Conservation (phyloP, 345 rosid genomes). For the Ceriops decandra region DNA sequence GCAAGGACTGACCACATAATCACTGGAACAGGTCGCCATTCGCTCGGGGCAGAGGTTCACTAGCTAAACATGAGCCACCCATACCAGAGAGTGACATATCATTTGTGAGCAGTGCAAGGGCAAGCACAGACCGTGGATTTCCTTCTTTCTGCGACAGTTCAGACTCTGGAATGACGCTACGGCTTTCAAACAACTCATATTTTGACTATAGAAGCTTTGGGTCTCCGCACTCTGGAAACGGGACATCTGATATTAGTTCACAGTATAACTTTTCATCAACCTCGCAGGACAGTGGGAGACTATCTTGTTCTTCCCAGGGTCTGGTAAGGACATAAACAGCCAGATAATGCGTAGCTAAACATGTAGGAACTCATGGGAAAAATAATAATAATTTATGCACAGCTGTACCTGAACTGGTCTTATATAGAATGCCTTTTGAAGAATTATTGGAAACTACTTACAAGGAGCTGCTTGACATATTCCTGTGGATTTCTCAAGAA, state of each 20-base stretch:
- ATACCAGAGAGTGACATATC: constrained; percentile 63
- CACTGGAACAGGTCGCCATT: constrained; percentile 35
- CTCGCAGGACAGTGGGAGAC: constrained; percentile 39
- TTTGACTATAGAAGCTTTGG: constrained; percentile 8
- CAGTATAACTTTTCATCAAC: constrained; percentile 38
- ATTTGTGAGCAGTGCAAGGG: constrained; percentile 67
- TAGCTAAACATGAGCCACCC: constrained; percentile 36
- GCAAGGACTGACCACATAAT: neutral
- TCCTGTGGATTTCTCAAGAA: neutral
- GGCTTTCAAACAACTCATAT: neutral
- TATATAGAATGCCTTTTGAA: neutral
- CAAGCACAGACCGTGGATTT: constrained; percentile 45
- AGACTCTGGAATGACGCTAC: constrained; percentile 19
- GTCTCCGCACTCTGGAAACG: constrained; percentile 35
- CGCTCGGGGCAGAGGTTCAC: constrained; percentile 30
- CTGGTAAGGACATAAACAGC: neutral
- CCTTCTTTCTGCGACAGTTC: constrained; percentile 35
- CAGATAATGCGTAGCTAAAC: neutral
- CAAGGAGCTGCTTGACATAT: neutral
- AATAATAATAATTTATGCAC: neutral
- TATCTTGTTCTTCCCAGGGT: constrained; percentile 25
- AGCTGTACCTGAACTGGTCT: neutral
- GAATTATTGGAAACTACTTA: neutral
- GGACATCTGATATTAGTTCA: constrained; percentile 41
- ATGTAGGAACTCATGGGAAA: neutral